phyloP scores from a whole-genome alignment of 495 filamentous ascomycete species.

The Glonium stellatum region DNA sequence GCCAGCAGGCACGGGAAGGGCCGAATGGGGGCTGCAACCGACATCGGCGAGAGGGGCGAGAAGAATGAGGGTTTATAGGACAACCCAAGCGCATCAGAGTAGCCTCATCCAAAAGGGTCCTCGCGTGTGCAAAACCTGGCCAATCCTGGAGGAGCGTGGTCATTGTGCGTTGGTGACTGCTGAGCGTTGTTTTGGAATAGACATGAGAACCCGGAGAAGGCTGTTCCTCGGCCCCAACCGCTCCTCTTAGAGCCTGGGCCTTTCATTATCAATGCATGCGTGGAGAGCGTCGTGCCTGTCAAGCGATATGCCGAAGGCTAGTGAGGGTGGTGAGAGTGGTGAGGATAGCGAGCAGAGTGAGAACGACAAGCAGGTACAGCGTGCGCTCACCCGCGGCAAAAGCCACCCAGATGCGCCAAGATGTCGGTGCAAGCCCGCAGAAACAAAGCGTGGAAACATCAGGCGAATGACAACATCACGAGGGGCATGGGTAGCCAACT shows the following conservation, averaged over 20 bases:
- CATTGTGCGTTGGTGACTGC: background rate
- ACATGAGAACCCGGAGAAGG: background rate
- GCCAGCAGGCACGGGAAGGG: too few relatives aligned
- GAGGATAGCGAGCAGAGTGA: background rate
- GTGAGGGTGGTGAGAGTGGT: too few relatives aligned
- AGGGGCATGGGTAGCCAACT: background rate
- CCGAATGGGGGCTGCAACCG: background rate
- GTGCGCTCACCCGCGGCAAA: conserved; percentile 19
- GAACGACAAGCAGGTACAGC: conserved; percentile 4
- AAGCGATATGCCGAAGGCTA: too few relatives aligned
- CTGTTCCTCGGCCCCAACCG: background rate
- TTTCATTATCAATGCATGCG: too few relatives aligned
- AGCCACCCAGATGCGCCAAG: conserved; percentile 8
- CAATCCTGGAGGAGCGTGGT: background rate
- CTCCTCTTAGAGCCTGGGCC: too few relatives aligned
- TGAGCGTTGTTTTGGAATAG: background rate
- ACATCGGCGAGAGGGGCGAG: background rate
- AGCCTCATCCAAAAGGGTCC: background rate
- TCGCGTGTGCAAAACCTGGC: background rate
- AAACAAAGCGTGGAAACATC: conserved; percentile 6
- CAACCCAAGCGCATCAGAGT: background rate
- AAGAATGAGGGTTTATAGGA: background rate
- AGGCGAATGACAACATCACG: conserved; percentile 14
- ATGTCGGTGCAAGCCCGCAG: background rate
- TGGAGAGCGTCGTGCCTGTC: too few relatives aligned